Evolutionary conservation across 345 rosid species (phyloP), one percentile per base, ranked within the genome.

Genomic region (Hirschfeldia incana): DNA sequence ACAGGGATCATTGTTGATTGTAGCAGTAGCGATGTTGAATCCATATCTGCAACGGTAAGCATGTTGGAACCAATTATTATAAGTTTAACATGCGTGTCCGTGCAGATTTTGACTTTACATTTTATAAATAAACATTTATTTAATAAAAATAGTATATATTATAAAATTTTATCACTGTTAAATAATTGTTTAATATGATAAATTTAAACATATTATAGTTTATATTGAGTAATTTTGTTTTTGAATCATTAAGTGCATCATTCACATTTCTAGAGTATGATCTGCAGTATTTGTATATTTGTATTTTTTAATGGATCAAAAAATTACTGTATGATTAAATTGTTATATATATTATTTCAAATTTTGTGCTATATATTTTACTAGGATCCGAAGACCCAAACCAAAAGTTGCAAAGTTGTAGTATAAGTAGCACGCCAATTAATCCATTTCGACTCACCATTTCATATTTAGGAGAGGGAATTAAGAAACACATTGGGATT

Each of bases 21-120:
- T 66, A 66, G 73, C 67, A 67, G 69, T 34, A 53, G 67, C 1
- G 72, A 80, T 42, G 72, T 62, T 64, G 68, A 74, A 75, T 69
- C 75, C 0, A 68, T 68, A 28, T 74, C 64, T 30, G 79, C 30
- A 55, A 30, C 26, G 68, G 82, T 79, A 73, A 49, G 55, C 55
- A 13, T 49, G 17, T 49, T 49, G 16, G 7, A 49, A 49, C 55
- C 7, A 49, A 49, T 49, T 49, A 49, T 49, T 49, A 49, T 49
- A 49, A 49, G 6, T 13, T 49, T 13, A 16, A 49, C 55, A 1
- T 4, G 55, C 7, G 1, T 49, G 6, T 13, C 55, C 16, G 4
- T 0, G 17, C 55, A 49, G 16, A 13, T 49, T 49, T 49, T 49
- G 17, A 49, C n/a, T 49, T 49, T 49, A 13, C 6, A 13, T 49